Evolutionary conservation across 805 yeast genomes (phyloP).

Genomic region (Candida khao-thaluensis): DNA sequence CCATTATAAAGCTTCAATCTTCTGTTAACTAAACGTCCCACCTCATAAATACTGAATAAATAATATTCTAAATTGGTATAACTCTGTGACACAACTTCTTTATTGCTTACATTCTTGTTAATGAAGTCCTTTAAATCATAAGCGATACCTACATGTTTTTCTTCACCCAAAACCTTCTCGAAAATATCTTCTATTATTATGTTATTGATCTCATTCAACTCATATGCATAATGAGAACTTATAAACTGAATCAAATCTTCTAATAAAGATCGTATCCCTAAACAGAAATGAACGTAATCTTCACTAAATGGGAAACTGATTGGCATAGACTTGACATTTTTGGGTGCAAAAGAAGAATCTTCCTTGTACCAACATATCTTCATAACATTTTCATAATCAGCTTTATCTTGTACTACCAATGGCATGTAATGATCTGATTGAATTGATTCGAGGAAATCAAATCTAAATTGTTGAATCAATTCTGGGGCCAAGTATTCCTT

Average conservation of each 20-base stretch:
- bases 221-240: constrained; percentile 62
- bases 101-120: constrained; percentile 66
- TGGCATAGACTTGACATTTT: constrained; percentile 52
- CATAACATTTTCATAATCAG: constrained; percentile 62
- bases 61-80: constrained; percentile 86
- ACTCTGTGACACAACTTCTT: constrained; percentile 89
- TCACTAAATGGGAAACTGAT: constrained; percentile 78
- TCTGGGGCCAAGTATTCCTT: constrained; percentile 56
- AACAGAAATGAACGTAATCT: constrained; percentile 83
- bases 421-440: constrained; percentile 89
- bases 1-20: constrained; percentile 39
- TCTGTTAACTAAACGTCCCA: constrained; percentile 48
- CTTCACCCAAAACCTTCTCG: constrained; percentile 62
- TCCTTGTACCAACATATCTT: constrained; percentile 69
- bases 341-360: constrained; percentile 46
- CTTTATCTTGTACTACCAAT: constrained; percentile 58
- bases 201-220: constrained; percentile 54
- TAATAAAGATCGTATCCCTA: constrained; percentile 65
- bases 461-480: constrained; percentile 53
- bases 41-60: constrained; percentile 67
- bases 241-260: constrained; percentile 64
- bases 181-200: constrained; percentile 60
- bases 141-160: constrained; percentile 54
- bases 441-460: constrained; percentile 60
- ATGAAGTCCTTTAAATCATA: constrained; percentile 54